Conservation (phyloP, 768 basidiomycete genomes). For the Russula ochroleuca region DNA sequence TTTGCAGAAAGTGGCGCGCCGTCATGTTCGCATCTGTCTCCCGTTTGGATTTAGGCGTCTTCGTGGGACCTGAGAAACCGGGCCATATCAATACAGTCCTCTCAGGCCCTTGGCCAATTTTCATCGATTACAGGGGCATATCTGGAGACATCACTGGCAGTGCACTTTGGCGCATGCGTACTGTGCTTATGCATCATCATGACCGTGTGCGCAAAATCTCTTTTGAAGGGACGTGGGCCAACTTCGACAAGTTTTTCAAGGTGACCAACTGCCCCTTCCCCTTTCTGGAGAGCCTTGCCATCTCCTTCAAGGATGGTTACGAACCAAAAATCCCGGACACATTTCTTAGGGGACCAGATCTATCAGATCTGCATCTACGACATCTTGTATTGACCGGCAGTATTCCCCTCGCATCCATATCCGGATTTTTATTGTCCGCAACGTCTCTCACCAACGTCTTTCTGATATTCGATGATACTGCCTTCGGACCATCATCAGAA, state of each 20-base stretch:
- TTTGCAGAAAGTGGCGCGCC: constrained; percentile 8
- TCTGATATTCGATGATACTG: background rate
- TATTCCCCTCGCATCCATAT: background rate
- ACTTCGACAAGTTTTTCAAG: background rate
- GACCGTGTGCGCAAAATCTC: background rate
- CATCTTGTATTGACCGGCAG: background rate
- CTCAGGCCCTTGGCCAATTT: background rate
- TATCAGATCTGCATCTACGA: background rate
- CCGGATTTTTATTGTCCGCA: background rate
- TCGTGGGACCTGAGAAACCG: background rate
- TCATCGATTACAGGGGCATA: background rate
- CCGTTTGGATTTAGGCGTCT: background rate
- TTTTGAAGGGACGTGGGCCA: background rate
- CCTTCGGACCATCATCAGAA: no score
- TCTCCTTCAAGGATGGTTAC: fast-evolving
- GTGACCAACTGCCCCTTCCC: background rate
- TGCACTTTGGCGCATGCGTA: background rate
- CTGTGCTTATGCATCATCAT: background rate
- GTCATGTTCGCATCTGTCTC: background rate
- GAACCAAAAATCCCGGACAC: background rate
- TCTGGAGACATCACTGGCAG: background rate
- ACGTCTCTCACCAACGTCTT: background rate
- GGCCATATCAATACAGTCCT: background rate
- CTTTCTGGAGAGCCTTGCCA: background rate
- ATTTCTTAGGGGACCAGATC: background rate